A percentile compares a stretch with the other conserved stretches of the same genome.
Evolutionary conservation across 345 rosid species (phyloP).

Genomic region (Brassica nigra): DNA sequence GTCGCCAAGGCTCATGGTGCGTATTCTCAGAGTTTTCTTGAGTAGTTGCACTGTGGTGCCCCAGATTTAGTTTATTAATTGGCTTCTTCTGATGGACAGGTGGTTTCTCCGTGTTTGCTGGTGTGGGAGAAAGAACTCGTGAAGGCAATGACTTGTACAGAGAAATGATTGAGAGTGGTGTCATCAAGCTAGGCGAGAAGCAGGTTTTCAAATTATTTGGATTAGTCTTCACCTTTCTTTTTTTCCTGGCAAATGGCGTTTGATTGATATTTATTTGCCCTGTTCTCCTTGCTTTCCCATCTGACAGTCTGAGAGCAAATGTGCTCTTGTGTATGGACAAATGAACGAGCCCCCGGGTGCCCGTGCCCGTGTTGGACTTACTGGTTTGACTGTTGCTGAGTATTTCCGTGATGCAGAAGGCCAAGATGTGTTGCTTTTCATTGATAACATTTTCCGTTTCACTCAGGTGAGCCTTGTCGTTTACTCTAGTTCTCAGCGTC

Average conservation of each 20-base stretch:
- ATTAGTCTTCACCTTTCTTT: neutral
- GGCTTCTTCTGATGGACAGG: slow-evolving; percentile 51
- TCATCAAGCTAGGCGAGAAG: slow-evolving; percentile 97
- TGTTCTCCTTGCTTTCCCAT: neutral
- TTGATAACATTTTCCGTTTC: slow-evolving; percentile 96
- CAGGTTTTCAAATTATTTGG: slow-evolving; percentile 52
- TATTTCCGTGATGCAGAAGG: slow-evolving; percentile 99
- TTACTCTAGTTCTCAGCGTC: neutral
- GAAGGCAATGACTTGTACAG: slow-evolving; percentile 98
- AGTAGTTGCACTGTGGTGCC: neutral
- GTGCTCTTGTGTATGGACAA: slow-evolving; percentile 98
- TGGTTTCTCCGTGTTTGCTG: slow-evolving; percentile 99
- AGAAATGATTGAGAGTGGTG: slow-evolving; percentile 99
- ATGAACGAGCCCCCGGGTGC: slow-evolving; percentile 99
- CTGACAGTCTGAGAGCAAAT: slow-evolving; percentile 82
- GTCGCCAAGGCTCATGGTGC: slow-evolving; percentile 96
- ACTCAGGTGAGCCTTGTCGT: slow-evolving; percentile 58
- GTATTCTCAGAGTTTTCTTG: slow-evolving; percentile 3
- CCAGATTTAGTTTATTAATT: neutral
- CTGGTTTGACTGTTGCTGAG: slow-evolving; percentile 96
- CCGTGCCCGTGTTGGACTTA: slow-evolving; percentile 99
- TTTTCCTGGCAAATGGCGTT: neutral
- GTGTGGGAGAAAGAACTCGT: slow-evolving; percentile 97
- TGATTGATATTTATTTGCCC: neutral
- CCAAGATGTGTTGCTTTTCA: slow-evolving; percentile 97